These are phyloP conservation scores for Thinopyrum elongatum DNA, from an alignment of 176 grass and related monocot species.

Conservation along the genomic window DNA sequence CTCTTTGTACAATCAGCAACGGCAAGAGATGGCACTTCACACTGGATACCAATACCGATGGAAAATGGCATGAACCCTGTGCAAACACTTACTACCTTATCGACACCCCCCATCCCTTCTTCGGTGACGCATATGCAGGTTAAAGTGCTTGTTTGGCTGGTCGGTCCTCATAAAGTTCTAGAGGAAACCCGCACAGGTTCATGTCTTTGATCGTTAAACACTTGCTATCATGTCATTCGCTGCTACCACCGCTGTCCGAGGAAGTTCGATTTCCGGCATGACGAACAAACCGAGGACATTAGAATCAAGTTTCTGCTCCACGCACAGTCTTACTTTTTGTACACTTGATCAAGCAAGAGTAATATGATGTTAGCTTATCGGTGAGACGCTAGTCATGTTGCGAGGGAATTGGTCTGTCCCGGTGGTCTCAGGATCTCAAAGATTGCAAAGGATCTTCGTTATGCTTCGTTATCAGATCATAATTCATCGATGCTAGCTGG, in stretches of 20 bases:
- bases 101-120: background rate
- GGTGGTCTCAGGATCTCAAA: slow-evolving; percentile 57
- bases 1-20: slow-evolving; percentile 5
- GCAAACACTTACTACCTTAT: background rate
- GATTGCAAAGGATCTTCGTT: slow-evolving; percentile 52
- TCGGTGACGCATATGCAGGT: background rate
- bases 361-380: background rate
- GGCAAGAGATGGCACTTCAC: background rate
- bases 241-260: background rate
- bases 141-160: background rate
- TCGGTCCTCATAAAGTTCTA: background rate
- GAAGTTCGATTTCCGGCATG: slow-evolving; percentile 9
- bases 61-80: slow-evolving; percentile 6
- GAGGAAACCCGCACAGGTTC: background rate
- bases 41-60: slow-evolving; percentile 9
- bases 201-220: background rate
- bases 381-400: background rate
- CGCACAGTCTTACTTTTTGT: background rate
- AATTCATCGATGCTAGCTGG: slow-evolving; percentile 95
- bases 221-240: background rate
- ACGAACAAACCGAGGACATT: background rate
- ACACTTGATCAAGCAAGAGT: background rate
- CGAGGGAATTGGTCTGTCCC: background rate
- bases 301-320: background rate
- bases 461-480: slow-evolving; percentile 84